Evolutionary conservation across 192 early-diverging fungal species (phyloP), one percentile per base, ranked within the genome.

Genomic region (Coemansia asiatica): DNA sequence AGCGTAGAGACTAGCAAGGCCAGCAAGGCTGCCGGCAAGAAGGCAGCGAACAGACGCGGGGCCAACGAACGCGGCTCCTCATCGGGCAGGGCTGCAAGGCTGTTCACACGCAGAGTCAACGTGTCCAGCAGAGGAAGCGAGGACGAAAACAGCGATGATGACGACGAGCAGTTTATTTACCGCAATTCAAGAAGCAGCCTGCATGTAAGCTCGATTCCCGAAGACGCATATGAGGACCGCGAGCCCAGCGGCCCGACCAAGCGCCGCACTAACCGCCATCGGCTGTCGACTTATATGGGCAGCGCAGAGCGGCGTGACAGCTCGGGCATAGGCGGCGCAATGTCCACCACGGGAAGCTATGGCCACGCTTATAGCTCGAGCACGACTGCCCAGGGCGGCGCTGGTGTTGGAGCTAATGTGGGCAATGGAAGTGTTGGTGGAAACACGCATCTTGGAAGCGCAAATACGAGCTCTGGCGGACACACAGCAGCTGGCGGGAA

Each of bases 101-200:
- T 75, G 59, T 71, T 75, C 60, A 59, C 40, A 19, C 78, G 78
- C n/a, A 56, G 72, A 1, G 64, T 44, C 53, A 75, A 71, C 36
- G 66, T 59, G 15, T 75, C 77, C 23, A 80, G 77, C 36, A 68
- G 77, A 6, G 77, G 77, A 47, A 80, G 77, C 60, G 77, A 80
- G 22, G 77, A 80, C 22, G 71, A 82, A 19, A 60, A 64, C 57
- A 68, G 68, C 27, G 75, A 75, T 56, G 63, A 65, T 26, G 64
- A 71, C 23, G 70, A 83, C 2, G 81, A 83, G 72, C 70, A 75
- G 68, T 78, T 78, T 38, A 78, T 83, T 5, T 83, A 83, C 58
- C 81, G 76, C 64, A 68, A 83, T 61, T 71, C 81, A 64, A 75
- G 81, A 10, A 74, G 56, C 63, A 77, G 81, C 56, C 72, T 77